phyloP scores from a whole-genome alignment of 73 alveolate species.

The Paramecium tetraurelia region DNA sequence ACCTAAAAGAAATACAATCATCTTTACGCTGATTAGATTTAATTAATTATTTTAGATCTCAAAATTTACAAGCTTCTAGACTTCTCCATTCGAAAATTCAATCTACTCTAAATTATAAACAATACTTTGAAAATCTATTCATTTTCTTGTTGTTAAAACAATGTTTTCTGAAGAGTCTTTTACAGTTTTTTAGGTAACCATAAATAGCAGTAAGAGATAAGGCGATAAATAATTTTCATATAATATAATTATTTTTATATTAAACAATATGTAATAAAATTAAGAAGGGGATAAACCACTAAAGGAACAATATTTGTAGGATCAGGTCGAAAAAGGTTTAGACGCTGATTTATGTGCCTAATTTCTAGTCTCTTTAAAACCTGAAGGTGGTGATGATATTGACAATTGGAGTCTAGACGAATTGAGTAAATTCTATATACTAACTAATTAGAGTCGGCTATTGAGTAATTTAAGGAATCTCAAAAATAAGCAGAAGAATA shows the following conservation, averaged over 20 bases:
- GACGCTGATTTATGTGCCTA: constrained; percentile 19
- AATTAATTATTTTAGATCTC: background rate
- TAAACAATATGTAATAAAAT: background rate
- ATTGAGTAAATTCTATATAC: background rate
- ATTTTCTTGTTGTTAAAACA: background rate
- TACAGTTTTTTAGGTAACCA: background rate
- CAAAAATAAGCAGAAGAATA: background rate
- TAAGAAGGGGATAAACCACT: background rate
- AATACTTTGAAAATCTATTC: background rate
- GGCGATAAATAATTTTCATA: background rate
- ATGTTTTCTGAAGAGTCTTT: background rate
- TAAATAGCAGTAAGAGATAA: background rate
- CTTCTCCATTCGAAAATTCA: constrained; percentile 24
- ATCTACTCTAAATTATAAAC: background rate
- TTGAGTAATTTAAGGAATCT: background rate
- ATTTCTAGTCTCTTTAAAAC: background rate
- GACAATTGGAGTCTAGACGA: constrained; percentile 3
- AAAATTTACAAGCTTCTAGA: background rate
- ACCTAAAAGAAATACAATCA: background rate
- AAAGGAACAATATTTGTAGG: background rate
- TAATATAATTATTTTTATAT: background rate
- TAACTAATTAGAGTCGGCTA: background rate
- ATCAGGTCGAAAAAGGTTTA: constrained; percentile 3
- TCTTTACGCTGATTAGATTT: background rate
- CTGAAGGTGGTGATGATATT: constrained; percentile 43